Base-by-base conservation (phyloP, 257 asterid genomes). In the Ajuga chamaepitys region DNA sequence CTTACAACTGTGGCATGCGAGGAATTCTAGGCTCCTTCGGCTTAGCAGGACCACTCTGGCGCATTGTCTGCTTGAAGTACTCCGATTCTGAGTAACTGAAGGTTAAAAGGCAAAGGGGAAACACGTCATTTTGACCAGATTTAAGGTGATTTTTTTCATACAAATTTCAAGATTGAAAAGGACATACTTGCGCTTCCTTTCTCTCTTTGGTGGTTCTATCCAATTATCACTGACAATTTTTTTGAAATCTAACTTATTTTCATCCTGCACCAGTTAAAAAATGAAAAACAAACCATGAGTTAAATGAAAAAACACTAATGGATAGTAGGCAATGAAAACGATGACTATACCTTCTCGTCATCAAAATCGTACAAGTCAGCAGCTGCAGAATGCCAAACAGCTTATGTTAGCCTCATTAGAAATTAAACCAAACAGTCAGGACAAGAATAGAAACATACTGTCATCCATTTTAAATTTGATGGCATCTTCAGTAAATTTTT, bases 61-160 rank as follows among this genome's bases (percentile, higher is more conserved):
- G 98, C 96, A 94, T 86, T 71, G 99, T 94, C 82, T 94, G 99
- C 91, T 94, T 94, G 80, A 88, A 90, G 85, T 94, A 90, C 79
- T 94, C 99, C 0, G 98, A 85, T 53, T 94, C 99, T 0, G 99
- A 94, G 83, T 94, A 94, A 77, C 99, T 94, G 66, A 41, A 18
- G 26, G n/a, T 34, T 72, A 57, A 44, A 28, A 9, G 9, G 55
- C 40, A 28, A 26, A 35, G 30, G n/a, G 41, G 32, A 46, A 40
- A 24, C 9, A 17, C 26, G 38, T 52, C 51, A 77, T 16, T 51
- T 65, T 21, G 37, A 56, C 30, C 20, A 11, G 62, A 26, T 5
- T 47, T 41, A 18, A 67, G 44, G 8, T 42, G 34, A 60, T 22
- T 1, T 45, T 2, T 18, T 58, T 42, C 53, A 21, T 9, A 34